Conservation (phyloP, 2,329 filamentous ascomycete species). For the Seiridium unicorne region DNA sequence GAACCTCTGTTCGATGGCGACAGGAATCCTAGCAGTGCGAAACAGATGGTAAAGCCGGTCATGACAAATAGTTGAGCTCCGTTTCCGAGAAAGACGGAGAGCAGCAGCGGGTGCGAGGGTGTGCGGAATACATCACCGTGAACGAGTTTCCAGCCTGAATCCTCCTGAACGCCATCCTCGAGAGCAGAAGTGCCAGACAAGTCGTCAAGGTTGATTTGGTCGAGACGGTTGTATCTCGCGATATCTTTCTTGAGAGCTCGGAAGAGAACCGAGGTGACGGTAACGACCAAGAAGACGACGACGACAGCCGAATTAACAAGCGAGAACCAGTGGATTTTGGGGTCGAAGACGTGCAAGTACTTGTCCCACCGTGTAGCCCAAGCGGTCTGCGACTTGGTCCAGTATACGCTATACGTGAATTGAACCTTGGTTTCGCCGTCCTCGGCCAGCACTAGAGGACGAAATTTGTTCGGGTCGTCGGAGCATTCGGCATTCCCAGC, state of each 20-base stretch:
- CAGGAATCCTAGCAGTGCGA: constrained; percentile 90
- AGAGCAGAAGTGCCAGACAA: constrained; percentile 74
- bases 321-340: constrained; percentile 99
- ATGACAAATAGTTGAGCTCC: constrained; percentile 97
- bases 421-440: constrained; percentile 62
- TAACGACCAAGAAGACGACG: constrained; percentile 85
- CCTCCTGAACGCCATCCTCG: constrained; percentile 93
- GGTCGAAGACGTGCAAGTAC: constrained; percentile 94
- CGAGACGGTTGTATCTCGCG: constrained; percentile 90
- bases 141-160: constrained; percentile 97
- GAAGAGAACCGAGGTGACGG: constrained; percentile 88
- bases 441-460: constrained; percentile 57
- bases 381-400: constrained; percentile 78
- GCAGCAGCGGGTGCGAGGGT: constrained; percentile 76
- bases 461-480: constrained; percentile 40
- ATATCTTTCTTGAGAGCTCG: constrained; percentile 93
- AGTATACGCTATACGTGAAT: constrained; percentile 92
- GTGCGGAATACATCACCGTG: constrained; percentile 96
- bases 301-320: constrained; percentile 95
- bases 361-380: constrained; percentile 99
- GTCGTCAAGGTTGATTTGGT: constrained; percentile 88
- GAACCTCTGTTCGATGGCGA: constrained; percentile 95
- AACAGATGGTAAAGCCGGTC: constrained; percentile 90
- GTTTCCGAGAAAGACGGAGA: constrained; percentile 88
- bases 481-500: constrained; percentile 62